A percentile compares a stretch with the other conserved stretches of the same genome.
Evolutionary conservation across 2,329 filamentous ascomycete genomes (phyloP).

Genomic region (Monosporascus sp.): DNA sequence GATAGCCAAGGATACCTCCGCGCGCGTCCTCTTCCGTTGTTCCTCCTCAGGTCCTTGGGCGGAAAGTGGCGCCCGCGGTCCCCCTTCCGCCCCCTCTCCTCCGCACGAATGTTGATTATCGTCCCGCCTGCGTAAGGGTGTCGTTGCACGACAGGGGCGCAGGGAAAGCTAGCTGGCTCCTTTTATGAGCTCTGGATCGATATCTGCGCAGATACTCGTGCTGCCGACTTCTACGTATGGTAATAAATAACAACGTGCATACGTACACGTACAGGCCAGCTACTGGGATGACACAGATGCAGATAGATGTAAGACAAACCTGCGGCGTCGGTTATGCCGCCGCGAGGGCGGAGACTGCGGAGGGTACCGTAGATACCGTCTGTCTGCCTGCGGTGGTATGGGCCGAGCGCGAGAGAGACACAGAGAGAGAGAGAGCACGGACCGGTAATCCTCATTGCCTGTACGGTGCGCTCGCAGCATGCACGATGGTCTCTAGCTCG

Average conservation of each 20-base stretch:
- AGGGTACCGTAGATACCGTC: not conserved
- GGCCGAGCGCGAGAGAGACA: not conserved
- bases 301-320: no score
- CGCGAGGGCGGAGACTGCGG: not conserved
- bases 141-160: no score
- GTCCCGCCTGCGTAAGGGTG: no score
- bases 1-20: no score
- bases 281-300: no score
- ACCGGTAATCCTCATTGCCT: constrained; percentile 8
- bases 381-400: not conserved
- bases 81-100: no score
- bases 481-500: constrained; percentile 1
- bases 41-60: no score
- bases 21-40: no score
- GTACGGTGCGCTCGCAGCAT: constrained; percentile 8
- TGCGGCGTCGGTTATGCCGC: no score
- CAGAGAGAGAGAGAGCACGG: constrained; percentile 6
- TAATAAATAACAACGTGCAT: not conserved
- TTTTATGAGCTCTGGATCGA: not conserved
- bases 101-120: no score
- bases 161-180: not conserved
- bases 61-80: no score
- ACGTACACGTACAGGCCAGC: no score
- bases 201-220: not conserved
- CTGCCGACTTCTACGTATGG: not conserved